Evolutionary conservation across 1,284 basidiomycete species (phyloP).

Genomic region (Inonotus obliquus): DNA sequence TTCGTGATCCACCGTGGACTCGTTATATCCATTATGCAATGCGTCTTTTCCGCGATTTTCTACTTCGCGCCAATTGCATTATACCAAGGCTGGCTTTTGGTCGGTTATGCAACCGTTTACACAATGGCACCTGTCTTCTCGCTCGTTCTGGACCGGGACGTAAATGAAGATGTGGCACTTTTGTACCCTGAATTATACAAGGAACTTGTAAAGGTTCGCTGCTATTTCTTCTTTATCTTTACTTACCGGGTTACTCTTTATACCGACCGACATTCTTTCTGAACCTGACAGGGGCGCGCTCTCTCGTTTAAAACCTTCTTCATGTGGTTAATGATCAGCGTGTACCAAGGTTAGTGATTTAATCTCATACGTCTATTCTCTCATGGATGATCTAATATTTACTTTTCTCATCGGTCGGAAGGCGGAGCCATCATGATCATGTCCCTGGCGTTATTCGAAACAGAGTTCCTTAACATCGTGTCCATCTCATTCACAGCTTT

Average conservation of each 20-base stretch:
- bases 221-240: not conserved
- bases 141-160: constrained; percentile 92
- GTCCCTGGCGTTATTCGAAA: constrained; percentile 94
- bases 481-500: constrained; percentile 97
- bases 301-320: constrained; percentile 98
- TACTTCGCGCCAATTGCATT: constrained; percentile 98
- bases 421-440: constrained; percentile 99
- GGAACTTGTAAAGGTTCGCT: constrained; percentile 84
- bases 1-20: constrained; percentile 98
- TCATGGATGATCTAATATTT: not conserved
- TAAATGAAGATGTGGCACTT: constrained; percentile 92
- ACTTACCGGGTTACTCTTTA: not conserved
- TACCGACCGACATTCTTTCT: constrained; percentile 9
- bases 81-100: constrained; percentile 98
- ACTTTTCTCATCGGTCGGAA: constrained; percentile 26
- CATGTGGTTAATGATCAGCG: constrained; percentile 94
- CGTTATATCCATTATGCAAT: constrained; percentile 97
- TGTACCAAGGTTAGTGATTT: constrained; percentile 81
- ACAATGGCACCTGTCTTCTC: constrained; percentile 99
- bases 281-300: constrained; percentile 67
- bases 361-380: not conserved
- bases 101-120: constrained; percentile 96
- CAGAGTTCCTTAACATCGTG: constrained; percentile 97
- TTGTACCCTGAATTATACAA: constrained; percentile 98
- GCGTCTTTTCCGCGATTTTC: constrained; percentile 96